Evolutionary conservation across 768 basidiomycete species (phyloP).

Genomic region (Erythrobasidium yunnanense): DNA sequence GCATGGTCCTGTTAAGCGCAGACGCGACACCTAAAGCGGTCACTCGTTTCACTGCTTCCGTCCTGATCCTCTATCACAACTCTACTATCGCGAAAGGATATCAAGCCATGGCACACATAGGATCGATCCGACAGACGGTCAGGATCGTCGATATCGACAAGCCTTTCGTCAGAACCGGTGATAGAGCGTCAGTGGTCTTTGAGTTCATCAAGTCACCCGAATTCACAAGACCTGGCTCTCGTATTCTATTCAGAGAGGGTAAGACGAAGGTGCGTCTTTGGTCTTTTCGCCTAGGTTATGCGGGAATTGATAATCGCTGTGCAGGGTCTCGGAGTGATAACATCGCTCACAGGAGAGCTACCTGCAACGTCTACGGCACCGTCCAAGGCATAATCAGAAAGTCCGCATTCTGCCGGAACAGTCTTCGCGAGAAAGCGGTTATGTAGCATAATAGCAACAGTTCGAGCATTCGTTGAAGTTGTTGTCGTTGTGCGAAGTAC

Average conservation of each 20-base stretch:
- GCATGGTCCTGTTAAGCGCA: slow-evolving; percentile 16
- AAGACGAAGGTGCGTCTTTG: slow-evolving; percentile 63
- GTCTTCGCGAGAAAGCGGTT: too few species aligned
- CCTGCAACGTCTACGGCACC: background rate
- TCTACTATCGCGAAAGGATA: slow-evolving; percentile 34
- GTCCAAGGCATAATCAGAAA: background rate
- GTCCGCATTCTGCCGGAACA: too few species aligned
- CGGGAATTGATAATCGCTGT: background rate
- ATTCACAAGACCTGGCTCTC: slow-evolving; percentile 23
- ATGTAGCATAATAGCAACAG: too few species aligned
- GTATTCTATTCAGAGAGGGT: slow-evolving; percentile 71
- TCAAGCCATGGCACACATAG: slow-evolving; percentile 40
- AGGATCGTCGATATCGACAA: slow-evolving; percentile 50
- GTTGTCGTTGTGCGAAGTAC: too few species aligned
- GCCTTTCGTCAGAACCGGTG: slow-evolving; percentile 81
- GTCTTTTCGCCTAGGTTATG: background rate
- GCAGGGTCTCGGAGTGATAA: slow-evolving; percentile 25
- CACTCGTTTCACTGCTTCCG: slow-evolving; percentile 79
- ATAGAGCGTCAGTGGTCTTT: slow-evolving; percentile 84
- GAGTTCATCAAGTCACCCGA: slow-evolving; percentile 46
- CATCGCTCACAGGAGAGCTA: slow-evolving; percentile 10
- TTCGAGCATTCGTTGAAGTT: too few species aligned
- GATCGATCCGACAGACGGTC: slow-evolving; percentile 37
- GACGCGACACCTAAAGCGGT: slow-evolving; percentile 49
- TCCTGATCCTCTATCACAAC: slow-evolving; percentile 64